Evolutionary conservation across 495 filamentous ascomycete genomes (phyloP), one percentile per base, ranked within the genome.

Genomic region (Oidiodendron maius): DNA sequence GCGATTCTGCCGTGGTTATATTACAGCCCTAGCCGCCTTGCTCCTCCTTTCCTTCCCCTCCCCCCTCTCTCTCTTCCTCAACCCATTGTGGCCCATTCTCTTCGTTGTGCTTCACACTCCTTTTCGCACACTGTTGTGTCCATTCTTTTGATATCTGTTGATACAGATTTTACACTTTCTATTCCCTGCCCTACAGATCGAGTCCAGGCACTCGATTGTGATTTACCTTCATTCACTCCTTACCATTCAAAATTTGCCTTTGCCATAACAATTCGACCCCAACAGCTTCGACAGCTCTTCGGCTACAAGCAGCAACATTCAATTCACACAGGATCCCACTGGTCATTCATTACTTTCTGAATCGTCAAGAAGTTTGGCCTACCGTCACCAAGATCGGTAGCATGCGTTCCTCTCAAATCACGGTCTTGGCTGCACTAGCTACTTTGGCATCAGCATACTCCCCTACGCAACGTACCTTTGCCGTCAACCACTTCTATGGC

Each of bases 401-500:
- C 17, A 59, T 59, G 56, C 52, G 42, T 45, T 59, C 50, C 52
- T 45, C 52, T 41, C 18, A 30, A 23, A 20, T 23, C 2, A 26
- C 52, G 13, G 2, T 50, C 38, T 52, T 50, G 56, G 56, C 56
- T 8, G 46, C 41, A 12, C 30, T 53, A 11, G 52, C 52, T 42
- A 34, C 52, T 15, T 15, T 48, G 2, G 50, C 50, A 18, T 52
- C 52, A 18, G 52, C 56, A 24, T 44, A 48, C 17, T 28, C 22
- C 2, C 40, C 50, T 8, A 51, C 37, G 0, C 1, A 17, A 13
- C 53, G 57, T n/a, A 55, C 58, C 11, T 61, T 61, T 26, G 58
- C 58, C 13, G 53, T 61, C 40, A 57, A 54, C 40, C 58, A 57
- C 22, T 61, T 61, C 48, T 57, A 61, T 57, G 54, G 58, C 35